phyloP scores from a whole-genome alignment of 1,139 yeast species.

The Sugiyamaella novakii region DNA sequence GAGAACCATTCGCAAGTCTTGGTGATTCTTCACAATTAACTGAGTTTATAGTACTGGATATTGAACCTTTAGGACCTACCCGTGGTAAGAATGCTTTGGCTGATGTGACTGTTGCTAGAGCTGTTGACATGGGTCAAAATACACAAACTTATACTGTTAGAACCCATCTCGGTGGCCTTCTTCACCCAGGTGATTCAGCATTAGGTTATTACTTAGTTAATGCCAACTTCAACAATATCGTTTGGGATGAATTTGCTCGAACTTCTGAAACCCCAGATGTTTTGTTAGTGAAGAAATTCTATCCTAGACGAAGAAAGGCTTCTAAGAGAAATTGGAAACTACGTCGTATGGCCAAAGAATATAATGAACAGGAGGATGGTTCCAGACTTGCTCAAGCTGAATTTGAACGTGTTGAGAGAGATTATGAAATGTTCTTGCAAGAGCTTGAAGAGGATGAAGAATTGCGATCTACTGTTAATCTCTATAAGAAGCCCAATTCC shows the following conservation, averaged over 20 bases:
- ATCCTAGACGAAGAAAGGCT: conserved; percentile 70
- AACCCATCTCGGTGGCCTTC: conserved; percentile 87
- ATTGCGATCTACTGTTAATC: conserved; percentile 83
- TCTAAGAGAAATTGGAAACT: conserved; percentile 89
- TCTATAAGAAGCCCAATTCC: conserved; percentile 64
- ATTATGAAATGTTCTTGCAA: conserved; percentile 93
- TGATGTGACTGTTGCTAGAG: conserved; percentile 85
- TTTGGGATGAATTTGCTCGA: conserved; percentile 73
- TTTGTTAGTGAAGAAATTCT: conserved; percentile 86
- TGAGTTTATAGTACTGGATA: conserved; percentile 91
- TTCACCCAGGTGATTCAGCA: conserved; percentile 95
- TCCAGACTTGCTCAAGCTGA: conserved; percentile 71
- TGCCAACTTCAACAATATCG: conserved; percentile 81
- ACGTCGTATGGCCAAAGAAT: conserved; percentile 98
- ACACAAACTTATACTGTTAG: conserved; percentile 79
- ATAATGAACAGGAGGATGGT: conserved; percentile 55
- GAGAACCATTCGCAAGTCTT: conserved; percentile 77
- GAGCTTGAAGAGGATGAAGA: conserved; percentile 97
- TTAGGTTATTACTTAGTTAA: conserved; percentile 85
- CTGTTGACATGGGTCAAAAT: conserved; percentile 80
- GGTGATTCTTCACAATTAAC: conserved; percentile 74
- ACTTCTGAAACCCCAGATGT: conserved; percentile 85
- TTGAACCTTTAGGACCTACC: conserved; percentile 86
- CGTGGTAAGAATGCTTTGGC: conserved; percentile 84
- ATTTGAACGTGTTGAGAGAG: conserved; percentile 89